A percentile compares a stretch with the other conserved stretches of the same genome.
Evolutionary conservation across 257 asterid species (phyloP).

Genomic region (Lycium barbarum): DNA sequence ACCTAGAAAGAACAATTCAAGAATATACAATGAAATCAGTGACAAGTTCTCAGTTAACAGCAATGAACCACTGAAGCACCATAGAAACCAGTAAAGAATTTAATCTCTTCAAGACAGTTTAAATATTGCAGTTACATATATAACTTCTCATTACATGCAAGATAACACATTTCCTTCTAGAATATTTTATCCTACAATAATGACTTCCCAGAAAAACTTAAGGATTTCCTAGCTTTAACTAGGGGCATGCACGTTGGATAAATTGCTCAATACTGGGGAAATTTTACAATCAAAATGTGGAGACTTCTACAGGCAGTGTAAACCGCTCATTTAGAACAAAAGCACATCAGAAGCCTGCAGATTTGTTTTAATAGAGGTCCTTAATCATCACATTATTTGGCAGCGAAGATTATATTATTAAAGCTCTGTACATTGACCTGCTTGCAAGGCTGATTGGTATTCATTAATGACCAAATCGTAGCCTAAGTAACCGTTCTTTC

Average conservation of each 20-base stretch:
- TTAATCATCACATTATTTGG: neutral
- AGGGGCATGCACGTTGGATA: neutral
- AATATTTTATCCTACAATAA: neutral
- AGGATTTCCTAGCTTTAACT: neutral
- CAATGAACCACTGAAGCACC: neutral
- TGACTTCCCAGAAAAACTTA: neutral
- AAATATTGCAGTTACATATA: neutral
- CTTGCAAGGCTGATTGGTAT: neutral
- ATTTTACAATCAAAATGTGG: neutral
- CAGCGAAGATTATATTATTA: neutral
- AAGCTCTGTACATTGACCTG: neutral
- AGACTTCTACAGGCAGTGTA: neutral
- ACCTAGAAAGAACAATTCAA: conserved; percentile 47
- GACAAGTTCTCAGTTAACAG: neutral
- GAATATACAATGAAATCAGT: neutral
- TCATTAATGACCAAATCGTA: neutral
- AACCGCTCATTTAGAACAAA: neutral
- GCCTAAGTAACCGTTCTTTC: neutral
- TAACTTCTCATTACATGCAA: conserved; percentile 4
- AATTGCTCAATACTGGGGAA: neutral
- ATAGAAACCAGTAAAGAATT: neutral
- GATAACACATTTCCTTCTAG: neutral
- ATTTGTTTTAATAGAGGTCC: neutral
- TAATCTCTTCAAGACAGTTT: neutral
- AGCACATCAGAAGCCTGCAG: neutral